Conservation (phyloP, 1,284 basidiomycete genomes). For the Cutaneotrichosporon arboriforme region DNA sequence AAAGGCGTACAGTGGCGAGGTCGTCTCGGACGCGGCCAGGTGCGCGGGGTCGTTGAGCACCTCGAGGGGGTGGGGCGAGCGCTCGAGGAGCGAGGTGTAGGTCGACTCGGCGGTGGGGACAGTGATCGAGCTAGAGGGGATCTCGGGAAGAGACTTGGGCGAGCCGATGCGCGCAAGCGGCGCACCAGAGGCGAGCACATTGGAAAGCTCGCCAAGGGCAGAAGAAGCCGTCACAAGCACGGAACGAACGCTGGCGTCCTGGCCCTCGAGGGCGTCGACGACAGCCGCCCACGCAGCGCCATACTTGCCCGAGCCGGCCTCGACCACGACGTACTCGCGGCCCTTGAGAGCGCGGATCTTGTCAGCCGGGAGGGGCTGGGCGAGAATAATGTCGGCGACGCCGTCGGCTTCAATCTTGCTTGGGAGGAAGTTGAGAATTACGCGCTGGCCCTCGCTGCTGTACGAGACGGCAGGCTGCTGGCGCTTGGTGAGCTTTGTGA, state of each 20-base stretch:
- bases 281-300: slow-evolving; percentile 56
- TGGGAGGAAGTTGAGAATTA: slow-evolving; percentile 67
- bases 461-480: slow-evolving; percentile 54
- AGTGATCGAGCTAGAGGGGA: slow-evolving; percentile 52
- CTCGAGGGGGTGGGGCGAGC: slow-evolving; percentile 76
- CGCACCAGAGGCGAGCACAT: slow-evolving; percentile 32
- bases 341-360: slow-evolving; percentile 62
- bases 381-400: slow-evolving; percentile 63
- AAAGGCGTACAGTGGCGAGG: slow-evolving; percentile 87
- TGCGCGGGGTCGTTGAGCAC: slow-evolving; percentile 74
- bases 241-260: slow-evolving; percentile 35
- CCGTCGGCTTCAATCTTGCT: slow-evolving; percentile 41
- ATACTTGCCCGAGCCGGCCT: slow-evolving; percentile 78
- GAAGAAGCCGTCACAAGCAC: slow-evolving; percentile 42
- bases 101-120: slow-evolving; percentile 83
- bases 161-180: slow-evolving; percentile 37
- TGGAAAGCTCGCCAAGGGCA: slow-evolving; percentile 39
- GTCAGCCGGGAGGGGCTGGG: slow-evolving; percentile 62
- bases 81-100: slow-evolving; percentile 84
- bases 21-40: slow-evolving; percentile 68
- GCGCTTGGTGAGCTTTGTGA: slow-evolving; percentile 59
- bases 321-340: slow-evolving; percentile 73
- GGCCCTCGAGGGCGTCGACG: slow-evolving; percentile 39
- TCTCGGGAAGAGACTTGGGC: slow-evolving; percentile 25
- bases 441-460: slow-evolving; percentile 58